Evolutionary conservation across 192 early-diverging fungal species (phyloP).

Genomic region (Linnemannia schmuckeri): DNA sequence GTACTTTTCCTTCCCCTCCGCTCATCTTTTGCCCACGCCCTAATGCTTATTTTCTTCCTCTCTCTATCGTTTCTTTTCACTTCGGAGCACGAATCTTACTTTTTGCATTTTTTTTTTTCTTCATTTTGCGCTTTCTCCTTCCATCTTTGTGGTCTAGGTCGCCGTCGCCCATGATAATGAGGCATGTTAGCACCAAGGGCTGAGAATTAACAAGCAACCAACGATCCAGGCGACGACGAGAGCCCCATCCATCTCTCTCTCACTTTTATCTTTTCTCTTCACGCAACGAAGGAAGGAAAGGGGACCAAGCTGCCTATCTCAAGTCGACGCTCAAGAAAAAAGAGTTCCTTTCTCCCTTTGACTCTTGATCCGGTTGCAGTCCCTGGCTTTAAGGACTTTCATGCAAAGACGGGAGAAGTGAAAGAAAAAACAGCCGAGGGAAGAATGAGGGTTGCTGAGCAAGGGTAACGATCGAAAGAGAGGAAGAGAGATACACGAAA

Average conservation of each 20-base stretch:
- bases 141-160: neutral
- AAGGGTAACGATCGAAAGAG: no score
- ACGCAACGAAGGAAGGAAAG: no score
- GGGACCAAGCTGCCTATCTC: neutral
- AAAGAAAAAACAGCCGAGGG: neutral
- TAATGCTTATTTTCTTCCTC: neutral
- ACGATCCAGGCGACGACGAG: neutral
- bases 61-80: neutral
- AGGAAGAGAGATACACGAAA: no score
- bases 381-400: neutral
- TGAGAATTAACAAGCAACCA: neutral
- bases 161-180: neutral
- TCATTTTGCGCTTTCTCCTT: no score
- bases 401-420: neutral
- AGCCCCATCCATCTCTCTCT: neutral
- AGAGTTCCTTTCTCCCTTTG: neutral
- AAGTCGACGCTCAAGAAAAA: neutral
- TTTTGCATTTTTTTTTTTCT: neutral
- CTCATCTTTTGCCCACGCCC: neutral
- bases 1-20: neutral
- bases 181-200: conserved; percentile 4
- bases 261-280: neutral
- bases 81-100: conserved; percentile 4
- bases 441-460: no score
- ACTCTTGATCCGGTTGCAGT: neutral